phyloP scores from a whole-genome alignment of 2,329 filamentous ascomycete species.

The Cordyceps fumosorosea region DNA sequence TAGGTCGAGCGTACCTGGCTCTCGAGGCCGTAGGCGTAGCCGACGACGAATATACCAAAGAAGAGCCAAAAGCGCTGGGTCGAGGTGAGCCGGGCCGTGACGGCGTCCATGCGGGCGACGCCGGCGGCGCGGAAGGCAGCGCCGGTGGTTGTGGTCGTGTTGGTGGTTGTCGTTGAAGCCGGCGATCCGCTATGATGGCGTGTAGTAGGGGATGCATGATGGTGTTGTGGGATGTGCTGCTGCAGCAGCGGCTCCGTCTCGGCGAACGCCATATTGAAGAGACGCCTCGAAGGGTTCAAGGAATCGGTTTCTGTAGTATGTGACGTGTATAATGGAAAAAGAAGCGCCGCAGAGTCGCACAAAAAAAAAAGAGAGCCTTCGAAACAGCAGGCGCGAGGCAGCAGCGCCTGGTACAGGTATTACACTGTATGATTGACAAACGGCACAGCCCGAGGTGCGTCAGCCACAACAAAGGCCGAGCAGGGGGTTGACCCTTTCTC shows the following conservation, averaged over 20 bases:
- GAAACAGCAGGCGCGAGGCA: neutral
- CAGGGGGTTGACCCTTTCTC: neutral
- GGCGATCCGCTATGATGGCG: neutral
- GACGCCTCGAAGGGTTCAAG: neutral
- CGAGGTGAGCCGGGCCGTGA: conserved; percentile 38
- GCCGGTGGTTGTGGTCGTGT: neutral
- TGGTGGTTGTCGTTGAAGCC: neutral
- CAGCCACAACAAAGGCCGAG: conserved; percentile 2
- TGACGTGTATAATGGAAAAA: neutral
- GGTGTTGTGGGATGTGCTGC: neutral
- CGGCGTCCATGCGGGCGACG: conserved; percentile 45
- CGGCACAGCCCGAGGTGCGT: conserved; percentile 5
- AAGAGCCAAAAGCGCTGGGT: conserved; percentile 46
- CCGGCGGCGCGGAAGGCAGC: conserved; percentile 26
- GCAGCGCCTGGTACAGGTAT: neutral
- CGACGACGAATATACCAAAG: conserved; percentile 49
- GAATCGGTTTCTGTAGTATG: neutral
- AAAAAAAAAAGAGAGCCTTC: neutral
- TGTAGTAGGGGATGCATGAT: neutral
- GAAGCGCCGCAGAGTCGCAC: neutral
- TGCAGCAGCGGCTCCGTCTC: conserved; percentile 7
- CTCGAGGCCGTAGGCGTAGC: conserved; percentile 55
- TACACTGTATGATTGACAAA: neutral
- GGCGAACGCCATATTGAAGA: neutral
- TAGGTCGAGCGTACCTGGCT: conserved; percentile 45